These are phyloP conservation scores for Fusarium oligoseptatum DNA, from an alignment of 2,329 filamentous ascomycete species.

Conservation along the genomic window DNA sequence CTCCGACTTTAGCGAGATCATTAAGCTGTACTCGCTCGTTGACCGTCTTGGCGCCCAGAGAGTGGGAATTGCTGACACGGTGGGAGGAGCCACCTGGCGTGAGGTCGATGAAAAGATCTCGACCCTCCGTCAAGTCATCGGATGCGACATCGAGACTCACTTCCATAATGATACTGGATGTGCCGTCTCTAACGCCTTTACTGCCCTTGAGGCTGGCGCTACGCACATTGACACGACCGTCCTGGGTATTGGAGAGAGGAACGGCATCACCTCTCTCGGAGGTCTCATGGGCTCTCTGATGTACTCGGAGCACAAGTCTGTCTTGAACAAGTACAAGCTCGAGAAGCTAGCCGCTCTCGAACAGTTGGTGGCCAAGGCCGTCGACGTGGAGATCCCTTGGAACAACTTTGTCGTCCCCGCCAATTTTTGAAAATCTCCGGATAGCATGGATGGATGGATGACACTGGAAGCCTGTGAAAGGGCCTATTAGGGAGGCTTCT, in stretches of 20 bases:
- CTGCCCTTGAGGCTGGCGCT: conserved; percentile 88
- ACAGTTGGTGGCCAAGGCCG: conserved; percentile 82
- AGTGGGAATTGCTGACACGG: conserved; percentile 95
- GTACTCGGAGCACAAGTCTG: conserved; percentile 77
- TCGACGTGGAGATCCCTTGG: conserved; percentile 23
- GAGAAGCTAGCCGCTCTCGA: conserved; percentile 91
- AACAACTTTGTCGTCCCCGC: conserved; percentile 21
- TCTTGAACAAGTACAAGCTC: conserved; percentile 89
- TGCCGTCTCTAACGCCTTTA: conserved; percentile 89
- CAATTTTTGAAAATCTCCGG: not conserved
- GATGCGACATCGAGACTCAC: conserved; percentile 73
- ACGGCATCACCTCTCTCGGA: conserved; percentile 77
- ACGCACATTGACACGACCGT: conserved; percentile 88
- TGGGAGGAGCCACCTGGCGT: conserved; percentile 84
- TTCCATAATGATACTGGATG: conserved; percentile 92
- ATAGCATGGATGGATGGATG: not conserved
- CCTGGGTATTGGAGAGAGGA: conserved; percentile 62
- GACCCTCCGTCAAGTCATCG: conserved; percentile 74
- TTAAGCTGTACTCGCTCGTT: conserved; percentile 85
- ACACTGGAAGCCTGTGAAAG: conserved; percentile 8
- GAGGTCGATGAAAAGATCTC: conserved; percentile 91
- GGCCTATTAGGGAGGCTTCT: conserved; percentile 10
- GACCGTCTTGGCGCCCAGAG: conserved; percentile 86
- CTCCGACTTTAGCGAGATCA: conserved; percentile 80
- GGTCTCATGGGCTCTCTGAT: conserved; percentile 31